Base-by-base conservation (phyloP, 2,329 filamentous ascomycete genomes). In the Ophidiomyces ophidiicola region DNA sequence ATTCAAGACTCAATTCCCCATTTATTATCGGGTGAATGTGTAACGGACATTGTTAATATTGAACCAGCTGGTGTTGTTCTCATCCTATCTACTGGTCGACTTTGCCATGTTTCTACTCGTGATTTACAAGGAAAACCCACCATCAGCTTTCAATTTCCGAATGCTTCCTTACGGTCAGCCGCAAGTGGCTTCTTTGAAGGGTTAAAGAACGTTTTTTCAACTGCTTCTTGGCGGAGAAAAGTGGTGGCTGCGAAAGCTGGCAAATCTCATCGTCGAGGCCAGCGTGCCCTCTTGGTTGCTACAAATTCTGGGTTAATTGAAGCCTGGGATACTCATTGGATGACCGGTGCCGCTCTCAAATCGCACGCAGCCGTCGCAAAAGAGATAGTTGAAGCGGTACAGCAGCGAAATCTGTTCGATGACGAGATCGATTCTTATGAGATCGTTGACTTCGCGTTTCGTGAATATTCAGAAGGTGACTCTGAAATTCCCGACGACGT, bases 1-100 rank as follows among this genome's bases (percentile, higher is more conserved):
- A 75, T 93, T 11, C 84, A 92, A 53, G 76, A 82, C 32, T 66
- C 67, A 2, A 76, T 94, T 45, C 69, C 74, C 2, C 80, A 81
- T 45, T 71, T 94, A 61, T 76, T 80, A 39, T 82, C 80, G 0
- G 80, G 83, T 32, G 90, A 98, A 59, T 72, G 71, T 35, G 78
- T 87, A 6, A 75, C 76, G 4, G 76, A 85, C 41, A 71, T 98
- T 31, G 72, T 86, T 31, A 84, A 83, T 51, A 84, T 84, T 18
- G 88, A 94, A 55, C 83, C 79, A 36, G 78, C 86, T 4, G 90
- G 90, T 6, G 90, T 94, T 53, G 70, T 96, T 36, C 67, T 94
- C 25, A 75, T 78, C 7, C 81, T 94, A 47, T 94, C 82, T 57
- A 86, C 76, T 43, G 90, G 90, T 10, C 76, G 90, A 44, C 68